These are phyloP conservation scores for Kwoniella dejecticola DNA, from an alignment of 768 basidiomycete genomes.

Conservation along the genomic window DNA sequence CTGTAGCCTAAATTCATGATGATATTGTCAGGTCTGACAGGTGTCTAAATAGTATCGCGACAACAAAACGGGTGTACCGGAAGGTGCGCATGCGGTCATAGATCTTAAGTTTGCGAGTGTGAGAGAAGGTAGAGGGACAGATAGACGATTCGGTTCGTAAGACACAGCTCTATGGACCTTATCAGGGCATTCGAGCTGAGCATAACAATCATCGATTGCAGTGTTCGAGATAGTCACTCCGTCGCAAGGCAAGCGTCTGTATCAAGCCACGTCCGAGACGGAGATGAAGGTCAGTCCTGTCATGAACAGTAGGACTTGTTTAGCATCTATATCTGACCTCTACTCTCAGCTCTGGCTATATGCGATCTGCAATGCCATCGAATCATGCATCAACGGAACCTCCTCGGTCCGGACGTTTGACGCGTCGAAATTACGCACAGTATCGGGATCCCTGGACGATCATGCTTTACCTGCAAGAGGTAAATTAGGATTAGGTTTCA, in stretches of 20 bases:
- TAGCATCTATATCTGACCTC: slow-evolving; percentile 12
- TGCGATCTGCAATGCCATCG: slow-evolving; percentile 55
- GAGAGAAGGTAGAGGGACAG: slow-evolving; percentile 53
- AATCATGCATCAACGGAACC: slow-evolving; percentile 54
- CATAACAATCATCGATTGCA: slow-evolving; percentile 3
- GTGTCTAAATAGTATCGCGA: slow-evolving; percentile 52
- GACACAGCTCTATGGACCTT: too few species aligned
- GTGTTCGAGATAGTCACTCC: slow-evolving; percentile 56
- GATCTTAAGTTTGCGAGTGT: slow-evolving; percentile 55
- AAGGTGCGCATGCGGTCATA: slow-evolving; percentile 45
- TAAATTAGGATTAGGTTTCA: slow-evolving; percentile 23
- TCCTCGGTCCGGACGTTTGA: slow-evolving; percentile 51
- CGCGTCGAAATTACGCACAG: slow-evolving; percentile 41
- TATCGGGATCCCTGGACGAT: slow-evolving; percentile 45
- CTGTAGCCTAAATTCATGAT: background rate
- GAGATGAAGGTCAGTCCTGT: slow-evolving; percentile 54
- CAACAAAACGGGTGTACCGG: slow-evolving; percentile 40
- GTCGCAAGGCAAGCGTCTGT: slow-evolving; percentile 48
- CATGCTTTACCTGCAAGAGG: slow-evolving; percentile 41
- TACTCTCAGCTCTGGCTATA: slow-evolving; percentile 50
- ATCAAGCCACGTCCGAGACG: slow-evolving; percentile 51
- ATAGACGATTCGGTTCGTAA: slow-evolving; percentile 46
- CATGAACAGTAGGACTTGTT: background rate
- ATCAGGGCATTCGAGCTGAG: background rate
- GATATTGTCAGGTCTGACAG: background rate